A percentile compares a stretch with the other conserved stretches of the same genome.
These are phyloP conservation scores for Albugo candida DNA, from an alignment of 352 stramenopile species.

Conservation along the genomic window DNA sequence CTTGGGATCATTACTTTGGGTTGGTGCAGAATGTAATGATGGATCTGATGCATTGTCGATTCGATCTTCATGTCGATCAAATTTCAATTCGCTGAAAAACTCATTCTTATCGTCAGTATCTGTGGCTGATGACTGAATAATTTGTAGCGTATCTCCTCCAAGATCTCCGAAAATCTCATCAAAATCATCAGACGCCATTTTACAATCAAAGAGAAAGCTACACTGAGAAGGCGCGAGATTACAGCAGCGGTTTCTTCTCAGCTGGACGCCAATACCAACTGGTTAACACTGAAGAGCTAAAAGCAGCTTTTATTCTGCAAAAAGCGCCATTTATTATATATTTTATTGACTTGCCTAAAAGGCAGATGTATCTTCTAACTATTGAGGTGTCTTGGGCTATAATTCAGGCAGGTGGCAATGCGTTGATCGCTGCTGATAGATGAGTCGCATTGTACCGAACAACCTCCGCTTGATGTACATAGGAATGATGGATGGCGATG, in stretches of 20 bases:
- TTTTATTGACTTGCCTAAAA: no score
- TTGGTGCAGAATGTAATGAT: not conserved
- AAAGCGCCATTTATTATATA: not conserved
- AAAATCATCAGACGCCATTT: constrained; percentile 29
- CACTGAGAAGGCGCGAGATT: not conserved
- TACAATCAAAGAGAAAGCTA: not conserved
- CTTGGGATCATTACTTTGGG: not conserved
- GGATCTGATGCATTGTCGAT: not conserved
- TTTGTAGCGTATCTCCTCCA: no score
- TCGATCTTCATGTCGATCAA: not conserved
- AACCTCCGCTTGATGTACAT: constrained; percentile 52
- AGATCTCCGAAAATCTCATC: constrained; percentile 68
- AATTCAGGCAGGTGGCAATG: constrained; percentile 20
- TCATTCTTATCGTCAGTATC: not conserved
- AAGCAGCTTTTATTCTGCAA: not conserved
- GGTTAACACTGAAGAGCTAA: not conserved
- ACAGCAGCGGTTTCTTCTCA: not conserved
- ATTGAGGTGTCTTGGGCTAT: not conserved
- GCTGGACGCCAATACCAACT: no score
- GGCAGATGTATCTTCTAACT: no score
- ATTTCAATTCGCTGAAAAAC: not conserved
- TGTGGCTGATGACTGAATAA: no score
- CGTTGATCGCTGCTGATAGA: constrained; percentile 62
- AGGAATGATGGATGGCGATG: constrained; percentile 59
- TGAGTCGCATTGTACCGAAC: constrained; percentile 70